Percentiles rank a stretch among this genome's conserved stretches.
These are phyloP conservation scores for Blastomyces parvus DNA, from an alignment of 2,329 filamentous ascomycete genomes.

Conservation along the genomic window DNA sequence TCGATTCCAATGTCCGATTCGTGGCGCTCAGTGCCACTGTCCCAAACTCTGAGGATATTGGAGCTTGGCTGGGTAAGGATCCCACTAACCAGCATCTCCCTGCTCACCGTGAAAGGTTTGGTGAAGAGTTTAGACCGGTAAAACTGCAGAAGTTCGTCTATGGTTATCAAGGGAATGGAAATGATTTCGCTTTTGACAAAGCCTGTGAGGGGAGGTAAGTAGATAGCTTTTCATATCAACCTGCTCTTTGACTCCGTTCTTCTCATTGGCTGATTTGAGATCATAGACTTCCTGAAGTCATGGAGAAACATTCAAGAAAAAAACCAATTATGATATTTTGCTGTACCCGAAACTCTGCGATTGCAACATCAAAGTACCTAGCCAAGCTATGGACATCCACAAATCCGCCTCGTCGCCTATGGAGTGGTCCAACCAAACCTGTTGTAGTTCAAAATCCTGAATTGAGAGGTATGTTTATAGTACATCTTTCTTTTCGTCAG, in stretches of 20 bases:
- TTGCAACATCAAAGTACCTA: conserved; percentile 57
- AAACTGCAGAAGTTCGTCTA: conserved; percentile 66
- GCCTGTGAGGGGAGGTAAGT: conserved; percentile 50
- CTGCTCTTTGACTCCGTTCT: not conserved
- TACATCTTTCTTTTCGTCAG: conserved; percentile 14
- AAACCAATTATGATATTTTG: conserved; percentile 83
- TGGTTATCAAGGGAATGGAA: conserved; percentile 54
- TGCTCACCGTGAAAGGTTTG: conserved; percentile 60
- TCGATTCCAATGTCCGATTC: conserved; percentile 65
- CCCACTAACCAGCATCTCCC: conserved; percentile 51
- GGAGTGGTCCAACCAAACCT: conserved; percentile 49
- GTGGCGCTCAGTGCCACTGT: conserved; percentile 75
- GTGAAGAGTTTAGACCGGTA: conserved; percentile 71
- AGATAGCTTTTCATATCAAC: conserved; percentile 13
- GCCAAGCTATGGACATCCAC: conserved; percentile 55
- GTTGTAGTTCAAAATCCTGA: conserved; percentile 50
- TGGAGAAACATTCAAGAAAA: conserved; percentile 54
- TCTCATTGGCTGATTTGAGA: conserved; percentile 7
- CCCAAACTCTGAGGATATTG: conserved; percentile 72
- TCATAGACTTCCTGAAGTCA: conserved; percentile 53
- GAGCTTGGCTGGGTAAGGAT: conserved; percentile 65
- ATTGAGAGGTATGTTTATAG: conserved; percentile 42
- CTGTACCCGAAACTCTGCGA: conserved; percentile 62
- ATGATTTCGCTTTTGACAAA: conserved; percentile 71
- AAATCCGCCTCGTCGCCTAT: conserved; percentile 46